Evolutionary conservation across 106 monocot species (phyloP).

Genomic region (Phalaenopsis aphrodite): DNA sequence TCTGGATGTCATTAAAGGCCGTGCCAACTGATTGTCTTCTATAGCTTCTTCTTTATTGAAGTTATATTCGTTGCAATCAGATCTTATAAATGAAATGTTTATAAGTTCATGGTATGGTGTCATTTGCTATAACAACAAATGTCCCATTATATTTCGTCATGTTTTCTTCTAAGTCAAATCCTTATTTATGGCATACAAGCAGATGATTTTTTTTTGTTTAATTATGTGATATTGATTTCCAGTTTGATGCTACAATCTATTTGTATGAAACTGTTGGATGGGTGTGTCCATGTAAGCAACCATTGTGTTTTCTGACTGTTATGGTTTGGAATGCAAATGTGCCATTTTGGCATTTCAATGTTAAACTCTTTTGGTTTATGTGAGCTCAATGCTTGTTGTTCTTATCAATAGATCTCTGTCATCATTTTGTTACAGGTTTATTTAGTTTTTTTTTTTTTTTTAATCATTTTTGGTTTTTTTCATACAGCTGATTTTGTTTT

Average conservation of each 20-base stretch:
- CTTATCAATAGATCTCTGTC: no score
- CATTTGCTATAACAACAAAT: background rate
- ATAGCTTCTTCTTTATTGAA: background rate
- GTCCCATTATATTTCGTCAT: background rate
- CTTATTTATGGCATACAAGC: background rate
- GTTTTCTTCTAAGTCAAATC: background rate
- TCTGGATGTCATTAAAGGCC: slow-evolving; percentile 17
- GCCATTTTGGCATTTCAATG: background rate
- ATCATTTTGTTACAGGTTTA: background rate
- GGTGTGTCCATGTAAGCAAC: background rate
- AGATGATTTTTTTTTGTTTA: background rate
- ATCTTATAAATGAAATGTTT: background rate
- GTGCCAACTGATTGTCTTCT: slow-evolving; percentile 13
- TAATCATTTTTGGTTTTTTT: background rate
- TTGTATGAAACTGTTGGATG: background rate
- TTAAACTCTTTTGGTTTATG: background rate
- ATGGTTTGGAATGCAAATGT: background rate
- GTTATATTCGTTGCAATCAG: background rate
- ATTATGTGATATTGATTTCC: background rate
- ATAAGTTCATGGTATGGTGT: background rate
- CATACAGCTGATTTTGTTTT: no score
- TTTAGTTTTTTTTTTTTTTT: background rate
- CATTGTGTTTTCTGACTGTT: background rate
- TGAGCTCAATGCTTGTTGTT: background rate
- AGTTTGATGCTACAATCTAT: background rate